Percentiles rank a stretch among this genome's conserved stretches.
Evolutionary conservation across 257 asterid species (phyloP).

Genomic region (Solanum pennellii): DNA sequence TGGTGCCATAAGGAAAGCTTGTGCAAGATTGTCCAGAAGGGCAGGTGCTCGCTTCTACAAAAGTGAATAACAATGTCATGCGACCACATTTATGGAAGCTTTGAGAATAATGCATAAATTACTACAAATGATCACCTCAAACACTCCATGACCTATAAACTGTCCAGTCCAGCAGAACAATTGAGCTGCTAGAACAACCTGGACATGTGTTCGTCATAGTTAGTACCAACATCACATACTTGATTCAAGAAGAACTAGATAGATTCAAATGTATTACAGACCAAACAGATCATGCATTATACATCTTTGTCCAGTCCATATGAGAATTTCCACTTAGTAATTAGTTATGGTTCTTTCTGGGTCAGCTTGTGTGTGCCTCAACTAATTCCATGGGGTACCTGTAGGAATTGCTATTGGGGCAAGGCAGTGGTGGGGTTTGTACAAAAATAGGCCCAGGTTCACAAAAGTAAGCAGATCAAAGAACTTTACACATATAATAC

Average conservation of each 20-base stretch:
- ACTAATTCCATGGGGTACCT: not conserved
- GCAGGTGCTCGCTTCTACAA: conserved; percentile 97
- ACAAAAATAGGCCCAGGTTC: not conserved
- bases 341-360: not conserved
- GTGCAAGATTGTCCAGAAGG: conserved; percentile 82
- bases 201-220: conserved; percentile 8
- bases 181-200: conserved; percentile 82
- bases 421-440: not conserved
- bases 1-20: conserved; percentile 96
- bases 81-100: not conserved
- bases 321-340: not conserved
- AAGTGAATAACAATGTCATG: not conserved
- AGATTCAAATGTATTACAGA: not conserved
- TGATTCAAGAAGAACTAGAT: not conserved
- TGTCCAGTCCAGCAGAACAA: conserved; percentile 93
- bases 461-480: not conserved
- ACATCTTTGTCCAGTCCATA: not conserved
- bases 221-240: not conserved
- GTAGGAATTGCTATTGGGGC: not conserved
- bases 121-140: conserved; percentile 51
- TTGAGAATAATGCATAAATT: not conserved
- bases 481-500: not conserved
- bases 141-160: conserved; percentile 84
- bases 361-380: not conserved
- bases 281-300: not conserved